Evolutionary conservation across 148 eudicot genomes (phyloP).

Genomic region (Selenicereus undatus): DNA sequence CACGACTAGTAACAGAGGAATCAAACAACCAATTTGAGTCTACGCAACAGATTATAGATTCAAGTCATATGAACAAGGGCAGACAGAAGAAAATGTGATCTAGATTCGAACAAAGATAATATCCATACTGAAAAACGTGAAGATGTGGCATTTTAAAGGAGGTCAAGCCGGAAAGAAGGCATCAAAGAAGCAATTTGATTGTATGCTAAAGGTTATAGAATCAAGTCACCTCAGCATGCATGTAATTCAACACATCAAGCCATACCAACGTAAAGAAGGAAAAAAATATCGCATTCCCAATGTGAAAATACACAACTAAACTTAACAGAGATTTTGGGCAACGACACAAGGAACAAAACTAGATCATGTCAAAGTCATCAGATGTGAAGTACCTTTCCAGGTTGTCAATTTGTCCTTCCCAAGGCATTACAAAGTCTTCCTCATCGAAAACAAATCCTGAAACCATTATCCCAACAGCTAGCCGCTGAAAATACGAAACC

Average conservation of each 20-base stretch:
- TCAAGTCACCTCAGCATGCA: background rate
- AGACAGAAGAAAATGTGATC: too few relatives aligned
- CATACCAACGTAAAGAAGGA: too few relatives aligned
- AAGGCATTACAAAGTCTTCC: conserved; percentile 79
- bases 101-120: too few relatives aligned
- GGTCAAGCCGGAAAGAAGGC: background rate
- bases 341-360: background rate
- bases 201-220: background rate
- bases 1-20: too few relatives aligned
- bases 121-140: too few relatives aligned
- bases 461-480: conserved; percentile 82
- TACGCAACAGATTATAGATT: too few relatives aligned
- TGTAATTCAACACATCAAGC: background rate
- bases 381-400: conserved; percentile 60
- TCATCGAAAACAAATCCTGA: conserved; percentile 91
- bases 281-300: too few relatives aligned
- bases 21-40: too few relatives aligned
- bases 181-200: background rate
- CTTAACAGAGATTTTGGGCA: background rate
- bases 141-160: too few relatives aligned
- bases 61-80: too few relatives aligned
- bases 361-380: background rate
- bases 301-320: too few relatives aligned
- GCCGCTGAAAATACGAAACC: conserved; percentile 54
- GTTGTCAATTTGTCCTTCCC: conserved; percentile 81